Evolutionary conservation across 2,329 filamentous ascomycete species (phyloP).

Genomic region (Aspergillus novofumigatus): DNA sequence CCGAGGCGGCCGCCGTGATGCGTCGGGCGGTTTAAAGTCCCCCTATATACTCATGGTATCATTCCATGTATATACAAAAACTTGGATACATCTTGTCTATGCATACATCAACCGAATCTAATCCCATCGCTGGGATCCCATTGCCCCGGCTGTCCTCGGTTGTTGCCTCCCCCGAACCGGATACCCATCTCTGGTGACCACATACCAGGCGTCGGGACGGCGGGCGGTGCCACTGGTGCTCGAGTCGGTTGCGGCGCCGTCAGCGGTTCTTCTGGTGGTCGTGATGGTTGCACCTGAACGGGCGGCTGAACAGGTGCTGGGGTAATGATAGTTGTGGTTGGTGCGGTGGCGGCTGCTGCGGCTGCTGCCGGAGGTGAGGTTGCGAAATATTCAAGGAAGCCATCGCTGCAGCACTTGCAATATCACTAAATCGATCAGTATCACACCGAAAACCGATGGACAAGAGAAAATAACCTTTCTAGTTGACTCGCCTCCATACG

Average conservation of each 20-base stretch:
- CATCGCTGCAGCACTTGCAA: slow-evolving; percentile 54
- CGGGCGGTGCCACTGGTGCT: slow-evolving; percentile 45
- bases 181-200: slow-evolving; percentile 83
- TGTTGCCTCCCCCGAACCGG: slow-evolving; percentile 55
- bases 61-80: slow-evolving; percentile 2
- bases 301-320: slow-evolving; percentile 31
- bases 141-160: slow-evolving; percentile 34
- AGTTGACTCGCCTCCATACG: slow-evolving; percentile 74
- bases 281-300: slow-evolving; percentile 39
- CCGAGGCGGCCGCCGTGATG: slow-evolving; percentile 20
- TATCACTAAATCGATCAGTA: slow-evolving; percentile 42
- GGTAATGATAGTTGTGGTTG: slow-evolving; percentile 30
- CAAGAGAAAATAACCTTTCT: slow-evolving; percentile 58
- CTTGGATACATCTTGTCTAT: too few species aligned
- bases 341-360: slow-evolving; percentile 25
- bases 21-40: slow-evolving; percentile 10
- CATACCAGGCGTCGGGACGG: slow-evolving; percentile 53
- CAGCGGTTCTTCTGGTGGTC: slow-evolving; percentile 31
- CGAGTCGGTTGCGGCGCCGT: slow-evolving; percentile 47
- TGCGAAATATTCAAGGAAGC: slow-evolving; percentile 50
- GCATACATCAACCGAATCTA: slow-evolving; percentile 39
- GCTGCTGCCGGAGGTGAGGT: slow-evolving; percentile 32
- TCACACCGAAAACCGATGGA: not conserved
- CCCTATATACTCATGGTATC: not conserved
- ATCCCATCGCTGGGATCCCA: slow-evolving; percentile 61